Conservation (phyloP, 176 grass and related monocot genomes). For the Oryza brachyantha region DNA sequence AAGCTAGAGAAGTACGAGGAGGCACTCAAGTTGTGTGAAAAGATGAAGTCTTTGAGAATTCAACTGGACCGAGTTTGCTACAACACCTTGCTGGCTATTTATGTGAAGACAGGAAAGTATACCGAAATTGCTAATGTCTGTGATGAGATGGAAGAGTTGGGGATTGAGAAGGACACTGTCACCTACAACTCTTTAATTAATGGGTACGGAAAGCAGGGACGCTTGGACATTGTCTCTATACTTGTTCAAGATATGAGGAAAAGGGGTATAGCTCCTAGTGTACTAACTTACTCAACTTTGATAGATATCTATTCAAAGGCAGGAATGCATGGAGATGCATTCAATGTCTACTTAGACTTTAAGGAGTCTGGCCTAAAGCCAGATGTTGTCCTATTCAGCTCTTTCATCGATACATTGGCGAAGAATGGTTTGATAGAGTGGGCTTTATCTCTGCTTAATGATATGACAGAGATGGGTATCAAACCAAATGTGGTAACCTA, state of each 20-base stretch:
- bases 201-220: constrained; percentile 94
- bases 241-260: constrained; percentile 96
- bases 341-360: constrained; percentile 92
- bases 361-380: constrained; percentile 91
- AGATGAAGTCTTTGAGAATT: constrained; percentile 83
- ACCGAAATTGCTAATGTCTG: constrained; percentile 79
- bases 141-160: constrained; percentile 72
- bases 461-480: constrained; percentile 85
- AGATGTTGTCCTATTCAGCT: constrained; percentile 95
- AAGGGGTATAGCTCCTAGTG: constrained; percentile 60
- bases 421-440: constrained; percentile 98
- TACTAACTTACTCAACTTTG: constrained; percentile 92
- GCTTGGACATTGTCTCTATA: constrained; percentile 70
- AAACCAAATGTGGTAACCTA: constrained; percentile 96
- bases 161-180: constrained; percentile 91
- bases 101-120: constrained; percentile 82
- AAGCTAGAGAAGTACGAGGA: constrained; percentile 93
- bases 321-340: constrained; percentile 93
- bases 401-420: constrained; percentile 94
- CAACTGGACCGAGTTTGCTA: constrained; percentile 85
- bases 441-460: constrained; percentile 86
- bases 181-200: constrained; percentile 98
- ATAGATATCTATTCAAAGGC: constrained; percentile 98
- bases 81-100: constrained; percentile 90
- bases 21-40: constrained; percentile 68